phyloP scores from a whole-genome alignment of 306 rosid species.

The Medicago arabica region DNA sequence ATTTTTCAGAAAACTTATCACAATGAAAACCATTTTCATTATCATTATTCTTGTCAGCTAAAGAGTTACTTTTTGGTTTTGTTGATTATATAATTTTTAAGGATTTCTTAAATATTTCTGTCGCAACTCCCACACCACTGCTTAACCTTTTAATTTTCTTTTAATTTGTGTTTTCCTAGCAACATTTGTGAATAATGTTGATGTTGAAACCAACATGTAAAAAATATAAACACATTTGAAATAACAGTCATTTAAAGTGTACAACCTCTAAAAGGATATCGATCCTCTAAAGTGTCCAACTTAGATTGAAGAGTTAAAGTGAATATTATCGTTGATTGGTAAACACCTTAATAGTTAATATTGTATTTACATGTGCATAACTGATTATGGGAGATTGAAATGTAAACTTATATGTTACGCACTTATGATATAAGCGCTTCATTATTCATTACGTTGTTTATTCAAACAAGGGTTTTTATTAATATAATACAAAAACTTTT shows the following conservation, averaged over 20 bases:
- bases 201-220: not conserved
- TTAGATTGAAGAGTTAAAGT: not conserved
- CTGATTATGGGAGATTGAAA: no score
- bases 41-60: not conserved
- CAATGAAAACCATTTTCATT: no score
- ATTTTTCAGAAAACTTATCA: slow-evolving; percentile 53
- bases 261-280: no score
- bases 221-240: not conserved
- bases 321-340: not conserved
- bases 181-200: slow-evolving; percentile 62
- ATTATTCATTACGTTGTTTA: not conserved
- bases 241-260: not conserved
- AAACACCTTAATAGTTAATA: no score
- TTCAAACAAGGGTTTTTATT: no score
- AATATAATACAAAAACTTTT: not conserved
- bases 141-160: slow-evolving; percentile 78
- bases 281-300: no score
- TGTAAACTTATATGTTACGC: not conserved
- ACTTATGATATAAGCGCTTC: not conserved
- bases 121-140: slow-evolving; percentile 83
- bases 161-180: slow-evolving; percentile 57
- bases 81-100: slow-evolving; percentile 57
- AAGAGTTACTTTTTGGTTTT: slow-evolving; percentile 54
- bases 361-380: no score
- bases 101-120: slow-evolving; percentile 70